Evolutionary conservation across 441 rosid species (phyloP).

Genomic region (Euphorbia schlechtendalii): DNA sequence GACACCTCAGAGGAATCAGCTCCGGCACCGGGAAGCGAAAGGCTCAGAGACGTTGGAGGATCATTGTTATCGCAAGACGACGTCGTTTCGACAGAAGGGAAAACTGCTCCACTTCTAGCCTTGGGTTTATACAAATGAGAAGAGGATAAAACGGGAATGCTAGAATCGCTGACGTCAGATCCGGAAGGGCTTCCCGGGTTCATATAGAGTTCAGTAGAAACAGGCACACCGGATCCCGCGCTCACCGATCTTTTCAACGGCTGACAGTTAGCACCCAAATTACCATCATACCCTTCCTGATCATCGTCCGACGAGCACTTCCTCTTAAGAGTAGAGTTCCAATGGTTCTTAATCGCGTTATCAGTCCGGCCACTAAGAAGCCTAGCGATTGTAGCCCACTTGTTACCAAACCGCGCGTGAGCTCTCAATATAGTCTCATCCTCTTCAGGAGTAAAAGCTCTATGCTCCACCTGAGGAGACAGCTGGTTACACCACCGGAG

Average conservation of each 20-base stretch:
- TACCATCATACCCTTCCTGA: conserved; percentile 27
- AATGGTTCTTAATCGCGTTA: conserved; percentile 76
- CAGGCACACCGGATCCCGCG: conserved; percentile 40
- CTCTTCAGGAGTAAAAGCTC: conserved; percentile 57
- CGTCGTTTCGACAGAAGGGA: conserved; percentile 34
- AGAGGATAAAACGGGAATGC: conserved; percentile 38
- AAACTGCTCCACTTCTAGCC: conserved; percentile 41
- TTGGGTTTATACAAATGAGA: conserved; percentile 40
- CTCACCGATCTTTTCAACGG: conserved; percentile 63
- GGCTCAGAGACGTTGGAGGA: conserved; percentile 51
- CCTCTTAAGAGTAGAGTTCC: conserved; percentile 72
- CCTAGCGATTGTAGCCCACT: conserved; percentile 79
- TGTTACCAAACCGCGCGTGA: conserved; percentile 60
- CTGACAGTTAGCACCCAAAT: conserved; percentile 23
- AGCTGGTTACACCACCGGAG: conserved; percentile 85
- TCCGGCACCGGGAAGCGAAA: conserved; percentile 65
- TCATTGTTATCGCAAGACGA: conserved; percentile 33
- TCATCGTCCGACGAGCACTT: conserved; percentile 39
- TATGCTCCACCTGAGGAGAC: conserved; percentile 70
- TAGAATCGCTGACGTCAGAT: conserved; percentile 67
- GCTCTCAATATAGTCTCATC: conserved; percentile 59
- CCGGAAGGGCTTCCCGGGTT: conserved; percentile 68
- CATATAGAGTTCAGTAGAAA: conserved; percentile 41
- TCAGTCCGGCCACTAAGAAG: conserved; percentile 71
- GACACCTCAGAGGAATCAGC: conserved; percentile 35